phyloP scores from a whole-genome alignment of 73 alveolate species.

The Paramecium pentaurelia region DNA sequence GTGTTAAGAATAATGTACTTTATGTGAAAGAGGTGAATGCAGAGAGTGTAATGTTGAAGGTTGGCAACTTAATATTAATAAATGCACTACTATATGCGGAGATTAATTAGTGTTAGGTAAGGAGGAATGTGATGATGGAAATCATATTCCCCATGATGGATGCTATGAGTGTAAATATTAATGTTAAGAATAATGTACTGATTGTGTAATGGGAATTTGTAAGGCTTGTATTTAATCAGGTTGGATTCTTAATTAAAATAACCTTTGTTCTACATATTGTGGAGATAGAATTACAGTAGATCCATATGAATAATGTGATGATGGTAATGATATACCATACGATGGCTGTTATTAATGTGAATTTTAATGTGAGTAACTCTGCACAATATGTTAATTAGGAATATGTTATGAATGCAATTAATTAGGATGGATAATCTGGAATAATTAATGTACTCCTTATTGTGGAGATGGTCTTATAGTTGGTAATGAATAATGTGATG shows the following conservation, averaged over 20 bases:
- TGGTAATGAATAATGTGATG: not conserved
- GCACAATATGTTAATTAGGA: not conserved
- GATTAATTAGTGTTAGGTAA: not conserved
- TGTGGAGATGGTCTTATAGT: not conserved
- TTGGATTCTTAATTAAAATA: not conserved
- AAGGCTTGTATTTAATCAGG: not conserved
- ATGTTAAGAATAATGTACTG: not conserved
- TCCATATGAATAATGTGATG: not conserved
- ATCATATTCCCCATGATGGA: not conserved
- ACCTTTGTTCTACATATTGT: not conserved
- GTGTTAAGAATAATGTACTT: not conserved
- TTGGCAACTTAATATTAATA: not conserved
- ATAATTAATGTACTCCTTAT: not conserved
- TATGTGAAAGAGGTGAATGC: not conserved
- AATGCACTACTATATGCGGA: not conserved
- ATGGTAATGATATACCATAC: not conserved
- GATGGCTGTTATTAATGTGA: not conserved
- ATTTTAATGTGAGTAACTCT: not conserved
- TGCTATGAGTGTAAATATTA: not conserved
- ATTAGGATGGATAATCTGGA: not conserved
- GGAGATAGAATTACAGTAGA: not conserved
- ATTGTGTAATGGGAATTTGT: not conserved
- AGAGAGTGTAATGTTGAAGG: not conserved
- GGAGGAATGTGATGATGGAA: constrained; percentile 23
- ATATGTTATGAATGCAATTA: not conserved